Evolutionary conservation across 2,329 filamentous ascomycete species (phyloP).

Genomic region (Fusarium anthophilum): DNA sequence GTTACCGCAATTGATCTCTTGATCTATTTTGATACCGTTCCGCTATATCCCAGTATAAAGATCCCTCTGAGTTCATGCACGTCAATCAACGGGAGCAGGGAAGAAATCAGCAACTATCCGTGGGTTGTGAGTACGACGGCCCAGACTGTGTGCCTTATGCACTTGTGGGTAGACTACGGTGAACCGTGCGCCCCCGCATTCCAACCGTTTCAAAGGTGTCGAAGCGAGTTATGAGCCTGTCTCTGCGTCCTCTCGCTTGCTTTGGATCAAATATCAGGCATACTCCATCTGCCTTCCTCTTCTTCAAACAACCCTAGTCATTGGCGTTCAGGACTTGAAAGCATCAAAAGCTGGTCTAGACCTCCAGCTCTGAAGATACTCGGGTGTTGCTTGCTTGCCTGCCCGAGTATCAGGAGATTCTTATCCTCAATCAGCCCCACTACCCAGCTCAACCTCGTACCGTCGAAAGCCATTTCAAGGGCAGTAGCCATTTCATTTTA

Average conservation of each 20-base stretch:
- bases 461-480: neutral
- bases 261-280: neutral
- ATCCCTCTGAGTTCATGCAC: neutral
- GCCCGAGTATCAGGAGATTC: neutral
- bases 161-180: neutral
- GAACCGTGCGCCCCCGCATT: conserved; percentile 37
- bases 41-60: neutral
- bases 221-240: neutral
- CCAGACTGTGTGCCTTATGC: neutral
- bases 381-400: neutral
- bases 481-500: neutral
- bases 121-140: neutral
- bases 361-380: neutral
- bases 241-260: neutral
- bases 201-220: conserved; percentile 24
- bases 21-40: neutral
- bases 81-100: neutral
- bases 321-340: too few species aligned
- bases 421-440: neutral
- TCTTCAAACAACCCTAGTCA: neutral
- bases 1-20: neutral
- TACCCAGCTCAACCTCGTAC: conserved; percentile 1
- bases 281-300: neutral
- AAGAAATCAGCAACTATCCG: conserved; percentile 4
- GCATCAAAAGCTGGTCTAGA: too few species aligned